phyloP scores from a whole-genome alignment of 192 early-diverging fungal genomes.

The Backusella psychrophila region DNA sequence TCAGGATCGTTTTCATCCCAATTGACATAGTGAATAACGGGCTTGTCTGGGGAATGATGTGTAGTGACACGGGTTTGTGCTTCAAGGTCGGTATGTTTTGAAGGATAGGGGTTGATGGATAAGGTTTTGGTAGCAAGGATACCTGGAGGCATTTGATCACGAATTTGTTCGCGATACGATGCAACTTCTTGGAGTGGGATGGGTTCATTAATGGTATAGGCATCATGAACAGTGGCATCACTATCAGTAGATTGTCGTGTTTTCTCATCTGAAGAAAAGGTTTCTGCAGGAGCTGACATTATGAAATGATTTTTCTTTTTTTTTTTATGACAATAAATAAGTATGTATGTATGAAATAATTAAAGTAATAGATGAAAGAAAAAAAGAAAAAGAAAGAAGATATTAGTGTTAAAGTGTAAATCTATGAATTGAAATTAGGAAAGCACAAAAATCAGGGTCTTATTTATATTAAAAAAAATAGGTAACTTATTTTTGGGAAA shows the following conservation, averaged over 20 bases:
- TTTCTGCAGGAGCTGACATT: not conserved
- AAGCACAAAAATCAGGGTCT: not conserved
- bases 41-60: not conserved
- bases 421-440: not conserved
- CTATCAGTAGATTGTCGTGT: not conserved
- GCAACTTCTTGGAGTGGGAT: constrained; percentile 11
- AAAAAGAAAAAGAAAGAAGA: not conserved
- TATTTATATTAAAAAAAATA: not conserved
- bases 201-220: constrained; percentile 6
- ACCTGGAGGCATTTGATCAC: constrained; percentile 17
- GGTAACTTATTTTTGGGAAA: not conserved
- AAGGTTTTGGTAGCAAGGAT: constrained; percentile 10
- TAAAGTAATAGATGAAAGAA: not conserved
- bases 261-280: not conserved
- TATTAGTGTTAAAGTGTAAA: not conserved
- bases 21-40: constrained; percentile 23
- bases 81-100: constrained; percentile 11
- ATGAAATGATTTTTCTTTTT: not conserved
- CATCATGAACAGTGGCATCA: constrained; percentile 3
- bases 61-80: not conserved
- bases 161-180: constrained; percentile 14
- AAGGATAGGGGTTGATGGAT: constrained; percentile 1
- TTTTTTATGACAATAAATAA: not conserved
- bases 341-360: not conserved
- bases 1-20: constrained; percentile 32